Conservation (phyloP, 148 eudicot genomes). For the Euryodendron excelsum region DNA sequence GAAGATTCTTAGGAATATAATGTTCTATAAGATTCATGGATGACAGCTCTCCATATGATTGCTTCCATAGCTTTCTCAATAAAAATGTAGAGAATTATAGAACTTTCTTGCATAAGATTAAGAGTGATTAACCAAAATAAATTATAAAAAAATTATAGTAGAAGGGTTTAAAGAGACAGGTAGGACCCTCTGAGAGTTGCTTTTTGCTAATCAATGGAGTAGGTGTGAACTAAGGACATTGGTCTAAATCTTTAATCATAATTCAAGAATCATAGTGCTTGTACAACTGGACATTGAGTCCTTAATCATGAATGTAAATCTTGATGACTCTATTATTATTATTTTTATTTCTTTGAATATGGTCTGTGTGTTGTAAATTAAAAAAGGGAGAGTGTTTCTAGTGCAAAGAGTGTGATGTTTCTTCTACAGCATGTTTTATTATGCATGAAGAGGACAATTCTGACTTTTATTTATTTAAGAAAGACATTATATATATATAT, state of each 20-base stretch:
- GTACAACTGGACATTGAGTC: neutral
- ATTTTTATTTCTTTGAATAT: too few species aligned
- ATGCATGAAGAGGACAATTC: neutral
- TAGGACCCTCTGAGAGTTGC: neutral
- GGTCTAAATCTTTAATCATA: neutral
- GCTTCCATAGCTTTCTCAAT: neutral
- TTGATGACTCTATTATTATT: neutral
- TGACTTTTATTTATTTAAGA: neutral
- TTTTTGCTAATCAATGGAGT: constrained; percentile 11
- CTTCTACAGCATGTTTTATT: neutral
- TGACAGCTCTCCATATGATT: constrained; percentile 11
- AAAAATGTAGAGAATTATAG: constrained; percentile 1
- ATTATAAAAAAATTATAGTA: neutral
- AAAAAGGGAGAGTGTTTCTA: neutral
- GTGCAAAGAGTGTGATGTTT: too few species aligned
- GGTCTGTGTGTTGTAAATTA: neutral
- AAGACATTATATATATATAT: too few species aligned
- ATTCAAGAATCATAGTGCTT: constrained; percentile 8
- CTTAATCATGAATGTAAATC: neutral
- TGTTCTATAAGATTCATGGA: neutral
- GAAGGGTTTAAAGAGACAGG: neutral
- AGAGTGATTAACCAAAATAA: neutral
- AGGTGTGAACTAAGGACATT: constrained; percentile 12
- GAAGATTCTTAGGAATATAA: neutral
- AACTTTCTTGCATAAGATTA: neutral